Evolutionary conservation across 331 rosid genomes (phyloP), one percentile per base, ranked within the genome.

Genomic region (Pyrus hybrid): DNA sequence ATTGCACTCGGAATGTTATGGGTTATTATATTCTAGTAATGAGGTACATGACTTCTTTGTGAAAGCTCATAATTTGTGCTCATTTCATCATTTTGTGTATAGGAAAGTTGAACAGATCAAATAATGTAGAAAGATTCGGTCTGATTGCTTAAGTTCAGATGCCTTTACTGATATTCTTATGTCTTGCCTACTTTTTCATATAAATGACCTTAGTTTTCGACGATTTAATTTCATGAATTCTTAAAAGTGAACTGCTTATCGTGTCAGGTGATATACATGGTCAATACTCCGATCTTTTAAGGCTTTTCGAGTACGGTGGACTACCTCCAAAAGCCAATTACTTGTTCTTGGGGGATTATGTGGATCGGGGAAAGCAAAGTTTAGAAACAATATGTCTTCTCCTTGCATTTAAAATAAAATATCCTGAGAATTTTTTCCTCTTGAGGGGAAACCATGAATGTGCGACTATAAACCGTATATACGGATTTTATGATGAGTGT

Each of bases 281-380:
- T 35, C 97, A 91, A 74, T 91, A 89, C 75, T 91, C 94, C 12
- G 97, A 91, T 82, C 97, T 91, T 57, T 79, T 91, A 35, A 80
- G 97, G 89, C 93, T 91, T 76, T 91, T 91, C 37, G 97, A 91
- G 87, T 87, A 89, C 20, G 97, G 97, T 30, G 97, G 97, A 67
- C 80, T 91, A 23, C 97, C 97, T 75, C 97, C 97, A 20, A 77
- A 81, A 60, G 85, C 94, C 66, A 91, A 91, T 83, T 91, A 91
- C 86, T 83, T 91, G 70, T 91, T 91, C 84, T 85, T 91, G 84
- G 97, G 97, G 63, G 97, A 91, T 86, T 91, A 91, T 75, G 97
- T 91, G 73, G 97, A 91, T 75, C 87, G 97, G 56, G 96, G 96
- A 80, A 88, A 87, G 61, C 96, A 91, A 75, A 91, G 96, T 78